Evolutionary conservation across 2,329 filamentous ascomycete genomes (phyloP).

Genomic region (Cladosporium cucumerinum): DNA sequence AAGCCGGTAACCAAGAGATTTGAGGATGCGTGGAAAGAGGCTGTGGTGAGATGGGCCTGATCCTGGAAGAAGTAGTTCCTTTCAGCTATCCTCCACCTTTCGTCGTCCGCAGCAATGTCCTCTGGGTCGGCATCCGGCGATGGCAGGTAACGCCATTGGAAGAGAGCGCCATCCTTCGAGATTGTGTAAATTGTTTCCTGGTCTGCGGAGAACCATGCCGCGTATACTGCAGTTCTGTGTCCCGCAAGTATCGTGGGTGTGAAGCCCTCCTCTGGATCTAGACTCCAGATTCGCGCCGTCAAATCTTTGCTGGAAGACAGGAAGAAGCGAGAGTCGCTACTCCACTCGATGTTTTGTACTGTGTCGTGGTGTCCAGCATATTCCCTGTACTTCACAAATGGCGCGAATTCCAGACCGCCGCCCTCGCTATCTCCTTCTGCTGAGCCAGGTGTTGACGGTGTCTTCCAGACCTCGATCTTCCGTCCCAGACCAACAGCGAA

Average conservation of each 20-base stretch:
- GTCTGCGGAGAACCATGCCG: slow-evolving; percentile 94
- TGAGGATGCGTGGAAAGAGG: slow-evolving; percentile 80
- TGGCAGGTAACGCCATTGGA: slow-evolving; percentile 81
- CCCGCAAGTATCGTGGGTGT: slow-evolving; percentile 84
- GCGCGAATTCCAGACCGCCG: slow-evolving; percentile 89
- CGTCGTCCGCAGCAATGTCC: slow-evolving; percentile 59
- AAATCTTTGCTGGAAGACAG: slow-evolving; percentile 87
- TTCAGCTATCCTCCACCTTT: slow-evolving; percentile 87
- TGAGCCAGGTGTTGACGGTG: slow-evolving; percentile 71
- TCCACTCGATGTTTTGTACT: slow-evolving; percentile 88
- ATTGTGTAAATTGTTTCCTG: slow-evolving; percentile 96
- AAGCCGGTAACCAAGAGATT: slow-evolving; percentile 96
- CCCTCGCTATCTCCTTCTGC: slow-evolving; percentile 57
- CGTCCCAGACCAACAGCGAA: slow-evolving; percentile 87
- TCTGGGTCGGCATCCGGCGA: slow-evolving; percentile 51
- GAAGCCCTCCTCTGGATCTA: slow-evolving; percentile 83
- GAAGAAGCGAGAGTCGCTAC: slow-evolving; percentile 92
- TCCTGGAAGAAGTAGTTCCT: slow-evolving; percentile 93
- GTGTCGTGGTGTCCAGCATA: slow-evolving; percentile 87
- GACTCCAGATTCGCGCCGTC: slow-evolving; percentile 91
- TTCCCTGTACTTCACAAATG: slow-evolving; percentile 83
- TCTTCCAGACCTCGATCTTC: slow-evolving; percentile 92
- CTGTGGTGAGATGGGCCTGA: slow-evolving; percentile 80
- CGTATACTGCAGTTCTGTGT: slow-evolving; percentile 83
- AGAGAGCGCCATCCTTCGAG: slow-evolving; percentile 95